Conservation (phyloP, 306 rosid genomes). For the Cucurbita moschata region DNA sequence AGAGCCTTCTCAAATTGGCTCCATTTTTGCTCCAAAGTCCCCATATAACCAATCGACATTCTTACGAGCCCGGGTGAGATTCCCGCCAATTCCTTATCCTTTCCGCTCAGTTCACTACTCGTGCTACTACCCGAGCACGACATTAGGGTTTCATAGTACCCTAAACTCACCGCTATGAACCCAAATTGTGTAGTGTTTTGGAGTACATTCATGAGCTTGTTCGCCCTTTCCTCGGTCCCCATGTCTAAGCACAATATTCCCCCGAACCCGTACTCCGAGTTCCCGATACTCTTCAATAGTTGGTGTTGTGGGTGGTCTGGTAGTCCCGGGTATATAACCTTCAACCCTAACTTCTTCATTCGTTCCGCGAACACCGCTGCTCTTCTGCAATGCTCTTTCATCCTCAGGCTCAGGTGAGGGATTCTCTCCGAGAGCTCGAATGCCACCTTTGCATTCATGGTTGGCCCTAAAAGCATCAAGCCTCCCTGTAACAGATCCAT, state of each 20-base stretch:
- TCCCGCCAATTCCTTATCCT: conserved; percentile 60
- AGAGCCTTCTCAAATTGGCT: conserved; percentile 62
- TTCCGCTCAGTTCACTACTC: conserved; percentile 55
- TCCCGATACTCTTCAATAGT: conserved; percentile 37
- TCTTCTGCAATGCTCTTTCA: conserved; percentile 71
- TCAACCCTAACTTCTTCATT: conserved; percentile 41
- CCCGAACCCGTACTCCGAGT: conserved; percentile 65
- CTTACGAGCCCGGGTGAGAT: conserved; percentile 77
- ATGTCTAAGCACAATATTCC: conserved; percentile 75
- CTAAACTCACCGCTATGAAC: conserved; percentile 89
- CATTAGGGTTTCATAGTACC: conserved; percentile 92
- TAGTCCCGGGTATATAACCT: conserved; percentile 78
- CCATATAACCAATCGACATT: conserved; percentile 70
- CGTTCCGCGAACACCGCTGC: conserved; percentile 42
- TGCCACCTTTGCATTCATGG: conserved; percentile 89
- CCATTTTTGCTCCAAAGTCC: conserved; percentile 90
- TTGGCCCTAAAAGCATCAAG: conserved; percentile 79
- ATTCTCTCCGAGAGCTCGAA: conserved; percentile 80
- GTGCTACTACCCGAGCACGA: conserved; percentile 90
- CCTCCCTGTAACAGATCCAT: conserved; percentile 83
- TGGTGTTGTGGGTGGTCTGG: conserved; percentile 63
- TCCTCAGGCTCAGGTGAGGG: conserved; percentile 62
- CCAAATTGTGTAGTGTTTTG: conserved; percentile 78
- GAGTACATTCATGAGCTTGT: conserved; percentile 43
- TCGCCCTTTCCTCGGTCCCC: conserved; percentile 86